Conservation (phyloP, 768 basidiomycete genomes). For the Lactarius quietus region DNA sequence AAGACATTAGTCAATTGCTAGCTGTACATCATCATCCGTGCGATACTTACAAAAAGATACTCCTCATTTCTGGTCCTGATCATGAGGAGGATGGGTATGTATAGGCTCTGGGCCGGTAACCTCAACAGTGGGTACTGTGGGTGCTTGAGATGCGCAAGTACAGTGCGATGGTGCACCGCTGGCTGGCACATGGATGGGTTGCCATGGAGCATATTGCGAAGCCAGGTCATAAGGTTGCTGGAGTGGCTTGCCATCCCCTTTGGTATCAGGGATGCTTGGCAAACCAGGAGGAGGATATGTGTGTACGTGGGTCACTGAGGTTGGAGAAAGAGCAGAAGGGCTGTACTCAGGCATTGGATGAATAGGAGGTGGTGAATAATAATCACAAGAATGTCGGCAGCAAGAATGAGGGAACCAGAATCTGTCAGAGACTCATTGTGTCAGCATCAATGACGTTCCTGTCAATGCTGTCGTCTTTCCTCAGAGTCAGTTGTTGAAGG, state of each 20-base stretch:
- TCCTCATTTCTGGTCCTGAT: no score
- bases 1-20: no score
- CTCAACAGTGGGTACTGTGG: conserved; percentile 20
- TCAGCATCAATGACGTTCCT: background rate
- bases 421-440: background rate
- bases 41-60: no score
- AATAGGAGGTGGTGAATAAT: conserved; percentile 1
- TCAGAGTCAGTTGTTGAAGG: conserved; percentile 4
- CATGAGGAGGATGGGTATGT: no score
- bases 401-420: background rate
- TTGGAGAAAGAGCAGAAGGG: background rate
- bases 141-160: conserved; percentile 9
- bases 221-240: conserved; percentile 11
- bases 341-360: conserved; percentile 9
- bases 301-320: conserved; percentile 7
- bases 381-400: background rate
- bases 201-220: conserved; percentile 2
- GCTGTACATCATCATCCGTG: no score
- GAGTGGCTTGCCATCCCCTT: conserved; percentile 7
- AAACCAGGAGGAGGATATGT: background rate
- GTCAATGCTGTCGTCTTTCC: background rate
- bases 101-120: conserved; percentile 20
- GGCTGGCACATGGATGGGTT: conserved; percentile 5
- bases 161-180: conserved; percentile 3
- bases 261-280: background rate